A percentile compares a stretch with the other conserved stretches of the same genome.
phyloP scores from a whole-genome alignment of 139 green algal species.

The Parachlorella kessleri region DNA sequence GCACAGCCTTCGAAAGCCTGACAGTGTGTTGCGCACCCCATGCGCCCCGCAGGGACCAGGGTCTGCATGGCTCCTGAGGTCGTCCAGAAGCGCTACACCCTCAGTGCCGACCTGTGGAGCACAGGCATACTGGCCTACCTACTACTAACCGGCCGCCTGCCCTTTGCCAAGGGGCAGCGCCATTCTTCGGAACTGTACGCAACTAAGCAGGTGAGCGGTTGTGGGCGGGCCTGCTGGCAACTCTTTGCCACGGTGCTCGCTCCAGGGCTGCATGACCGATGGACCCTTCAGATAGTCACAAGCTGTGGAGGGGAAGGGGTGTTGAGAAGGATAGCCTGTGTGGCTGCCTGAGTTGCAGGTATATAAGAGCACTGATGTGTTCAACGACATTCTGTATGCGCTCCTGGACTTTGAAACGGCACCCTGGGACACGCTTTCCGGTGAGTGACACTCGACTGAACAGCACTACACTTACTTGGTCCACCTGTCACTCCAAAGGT shows the following conservation, averaged over 20 bases:
- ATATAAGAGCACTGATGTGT: slow-evolving; percentile 56
- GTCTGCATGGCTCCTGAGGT: not conserved
- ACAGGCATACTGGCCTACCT: slow-evolving; percentile 94
- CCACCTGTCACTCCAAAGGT: too few relatives aligned
- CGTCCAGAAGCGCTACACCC: slow-evolving; percentile 78
- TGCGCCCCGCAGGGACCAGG: not conserved
- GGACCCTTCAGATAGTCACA: too few relatives aligned
- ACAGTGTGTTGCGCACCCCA: too few relatives aligned
- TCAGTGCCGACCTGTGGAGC: slow-evolving; percentile 87
- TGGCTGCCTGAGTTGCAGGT: too few relatives aligned
- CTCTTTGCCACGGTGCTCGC: too few relatives aligned
- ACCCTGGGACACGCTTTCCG: slow-evolving; percentile 58
- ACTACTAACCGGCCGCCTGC: slow-evolving; percentile 81
- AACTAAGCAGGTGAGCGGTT: slow-evolving; percentile 35
- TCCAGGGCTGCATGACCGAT: too few relatives aligned
- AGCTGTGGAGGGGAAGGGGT: too few relatives aligned
- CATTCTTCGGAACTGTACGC: slow-evolving; percentile 58
- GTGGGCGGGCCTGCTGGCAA: too few relatives aligned
- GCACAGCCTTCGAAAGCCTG: too few relatives aligned
- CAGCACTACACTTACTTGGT: too few relatives aligned
- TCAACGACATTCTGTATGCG: slow-evolving; percentile 67
- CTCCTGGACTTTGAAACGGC: slow-evolving; percentile 69
- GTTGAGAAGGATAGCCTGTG: too few relatives aligned
- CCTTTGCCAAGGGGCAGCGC: slow-evolving; percentile 62
- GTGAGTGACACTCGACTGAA: too few relatives aligned